Conservation (phyloP, 768 basidiomycete species). For the Grammothele lineata region DNA sequence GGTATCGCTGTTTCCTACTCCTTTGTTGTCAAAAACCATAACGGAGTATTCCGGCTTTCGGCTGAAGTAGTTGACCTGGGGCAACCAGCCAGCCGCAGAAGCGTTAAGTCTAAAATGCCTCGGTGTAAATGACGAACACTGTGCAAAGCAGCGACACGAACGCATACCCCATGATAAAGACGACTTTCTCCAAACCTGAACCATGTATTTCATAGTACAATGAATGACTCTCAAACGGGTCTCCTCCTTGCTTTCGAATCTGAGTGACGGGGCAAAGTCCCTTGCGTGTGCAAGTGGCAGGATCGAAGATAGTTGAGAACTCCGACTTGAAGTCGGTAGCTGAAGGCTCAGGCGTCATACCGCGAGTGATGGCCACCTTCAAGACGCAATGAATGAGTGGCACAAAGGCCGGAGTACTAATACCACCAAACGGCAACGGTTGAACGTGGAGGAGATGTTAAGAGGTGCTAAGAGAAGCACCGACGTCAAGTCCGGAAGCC, state of each 20-base stretch:
- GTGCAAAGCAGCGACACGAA: neutral
- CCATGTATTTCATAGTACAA: constrained; percentile 83
- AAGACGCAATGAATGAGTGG: too few species aligned
- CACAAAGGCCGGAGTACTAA: too few species aligned
- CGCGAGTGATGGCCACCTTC: neutral
- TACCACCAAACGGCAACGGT: too few species aligned
- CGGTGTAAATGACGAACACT: neutral
- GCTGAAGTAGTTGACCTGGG: constrained; percentile 64
- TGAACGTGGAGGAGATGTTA: too few species aligned
- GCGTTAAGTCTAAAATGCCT: constrained; percentile 48
- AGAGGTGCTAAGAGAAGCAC: too few species aligned
- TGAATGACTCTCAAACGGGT: constrained; percentile 59
- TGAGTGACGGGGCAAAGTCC: constrained; percentile 74
- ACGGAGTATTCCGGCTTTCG: constrained; percentile 49
- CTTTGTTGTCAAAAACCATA: constrained; percentile 82
- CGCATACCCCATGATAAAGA: constrained; percentile 77
- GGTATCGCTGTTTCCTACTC: constrained; percentile 70
- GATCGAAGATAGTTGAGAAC: constrained; percentile 52
- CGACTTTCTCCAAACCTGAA: constrained; percentile 53
- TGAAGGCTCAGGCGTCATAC: neutral
- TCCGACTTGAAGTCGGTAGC: neutral
- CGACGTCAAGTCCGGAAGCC: too few species aligned
- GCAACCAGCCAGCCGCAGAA: constrained; percentile 57
- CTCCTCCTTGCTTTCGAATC: constrained; percentile 40
- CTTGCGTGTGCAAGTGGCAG: constrained; percentile 56